phyloP scores from a whole-genome alignment of 768 basidiomycete species.

The Lyophyllum semitale region DNA sequence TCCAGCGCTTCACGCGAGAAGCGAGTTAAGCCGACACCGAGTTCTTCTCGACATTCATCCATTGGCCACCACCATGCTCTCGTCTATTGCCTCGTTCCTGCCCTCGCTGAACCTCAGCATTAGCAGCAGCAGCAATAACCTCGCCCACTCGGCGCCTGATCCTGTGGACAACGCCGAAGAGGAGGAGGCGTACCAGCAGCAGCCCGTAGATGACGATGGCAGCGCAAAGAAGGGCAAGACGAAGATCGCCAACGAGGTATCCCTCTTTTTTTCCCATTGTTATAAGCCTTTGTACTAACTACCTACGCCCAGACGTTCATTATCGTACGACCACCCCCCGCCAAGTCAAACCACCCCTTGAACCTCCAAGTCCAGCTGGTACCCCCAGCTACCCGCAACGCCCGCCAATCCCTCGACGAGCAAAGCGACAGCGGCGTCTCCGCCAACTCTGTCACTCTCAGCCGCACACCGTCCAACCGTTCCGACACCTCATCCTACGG shows the following conservation, averaged over 20 bases:
- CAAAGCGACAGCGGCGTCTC: conserved; percentile 14
- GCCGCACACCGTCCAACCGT: conserved; percentile 58
- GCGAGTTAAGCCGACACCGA: neutral
- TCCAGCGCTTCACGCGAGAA: conserved; percentile 6
- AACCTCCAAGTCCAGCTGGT: conserved; percentile 19
- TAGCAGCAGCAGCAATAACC: conserved; percentile 8
- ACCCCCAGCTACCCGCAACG: conserved; percentile 58
- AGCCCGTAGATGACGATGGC: conserved; percentile 26
- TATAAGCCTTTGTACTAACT: neutral
- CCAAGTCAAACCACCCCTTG: conserved; percentile 12
- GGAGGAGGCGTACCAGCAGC: conserved; percentile 21
- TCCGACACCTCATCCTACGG: conserved; percentile 51
- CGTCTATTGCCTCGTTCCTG: conserved; percentile 21
- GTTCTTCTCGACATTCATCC: neutral
- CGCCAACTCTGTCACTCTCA: conserved; percentile 26
- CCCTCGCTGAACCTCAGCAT: conserved; percentile 18
- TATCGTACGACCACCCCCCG: conserved; percentile 10
- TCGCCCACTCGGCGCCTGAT: conserved; percentile 4
- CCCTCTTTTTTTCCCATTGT: conserved; percentile 10
- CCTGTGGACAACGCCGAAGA: conserved; percentile 17
- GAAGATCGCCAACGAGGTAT: conserved; percentile 51
- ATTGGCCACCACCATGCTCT: conserved; percentile 18
- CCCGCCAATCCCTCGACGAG: conserved; percentile 49
- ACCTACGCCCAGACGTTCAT: conserved; percentile 5
- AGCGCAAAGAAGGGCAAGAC: conserved; percentile 43